These are phyloP conservation scores for Pyracantha coccinea DNA, from an alignment of 331 rosid species.

Conservation along the genomic window DNA sequence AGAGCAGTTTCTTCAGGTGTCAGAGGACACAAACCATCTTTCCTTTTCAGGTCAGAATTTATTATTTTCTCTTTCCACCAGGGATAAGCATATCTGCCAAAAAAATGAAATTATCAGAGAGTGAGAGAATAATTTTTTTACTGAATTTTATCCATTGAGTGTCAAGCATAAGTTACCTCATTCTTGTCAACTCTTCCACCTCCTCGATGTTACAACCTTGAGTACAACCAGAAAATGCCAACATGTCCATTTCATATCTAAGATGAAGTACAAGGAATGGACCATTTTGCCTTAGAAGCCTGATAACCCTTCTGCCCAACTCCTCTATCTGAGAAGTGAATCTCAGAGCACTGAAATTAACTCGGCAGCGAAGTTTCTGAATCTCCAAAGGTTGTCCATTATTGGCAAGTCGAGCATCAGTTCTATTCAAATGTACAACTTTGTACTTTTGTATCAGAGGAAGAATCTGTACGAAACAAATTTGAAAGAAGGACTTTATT, in stretches of 20 bases:
- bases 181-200: constrained; percentile 85
- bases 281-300: constrained; percentile 62
- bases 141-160: background rate
- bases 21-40: constrained; percentile 82
- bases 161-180: constrained; percentile 48
- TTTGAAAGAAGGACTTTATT: background rate
- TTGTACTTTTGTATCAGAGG: constrained; percentile 74
- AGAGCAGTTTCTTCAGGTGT: constrained; percentile 93
- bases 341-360: constrained; percentile 67
- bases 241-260: constrained; percentile 91
- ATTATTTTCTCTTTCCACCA: constrained; percentile 95
- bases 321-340: constrained; percentile 89
- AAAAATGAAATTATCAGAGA: constrained; percentile 13
- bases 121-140: background rate
- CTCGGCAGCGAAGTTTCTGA: constrained; percentile 85
- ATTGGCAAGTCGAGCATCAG: constrained; percentile 85
- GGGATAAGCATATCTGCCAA: constrained; percentile 78
- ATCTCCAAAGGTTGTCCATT: constrained; percentile 70
- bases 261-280: constrained; percentile 83
- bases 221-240: constrained; percentile 89
- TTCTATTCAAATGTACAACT: constrained; percentile 81
- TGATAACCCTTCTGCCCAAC: constrained; percentile 71
- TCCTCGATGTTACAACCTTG: constrained; percentile 83
- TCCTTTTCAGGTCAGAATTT: constrained; percentile 83
- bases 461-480: constrained; percentile 43